Conservation (phyloP, 139 green algal species). For the Pleodorina starrii region DNA sequence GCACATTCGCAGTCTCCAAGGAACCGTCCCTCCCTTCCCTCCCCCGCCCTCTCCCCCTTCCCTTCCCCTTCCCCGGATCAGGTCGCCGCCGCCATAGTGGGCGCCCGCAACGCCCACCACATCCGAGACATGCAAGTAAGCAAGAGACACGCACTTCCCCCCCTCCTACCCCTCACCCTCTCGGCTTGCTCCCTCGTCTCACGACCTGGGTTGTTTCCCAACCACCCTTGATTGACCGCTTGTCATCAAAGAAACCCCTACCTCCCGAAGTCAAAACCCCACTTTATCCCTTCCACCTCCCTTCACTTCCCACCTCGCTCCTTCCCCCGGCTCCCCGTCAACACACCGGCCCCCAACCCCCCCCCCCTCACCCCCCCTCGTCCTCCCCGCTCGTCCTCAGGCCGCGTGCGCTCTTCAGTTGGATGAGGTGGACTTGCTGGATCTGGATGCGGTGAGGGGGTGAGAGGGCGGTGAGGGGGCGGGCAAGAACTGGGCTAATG, state of each 20-base stretch:
- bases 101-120: constrained; percentile 83
- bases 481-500: not conserved
- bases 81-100: constrained; percentile 66
- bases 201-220: not conserved
- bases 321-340: too few relatives aligned
- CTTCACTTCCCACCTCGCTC: too few relatives aligned
- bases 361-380: too few relatives aligned
- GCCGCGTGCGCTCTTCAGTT: constrained; percentile 71
- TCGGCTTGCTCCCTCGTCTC: not conserved
- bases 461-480: too few relatives aligned
- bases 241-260: not conserved
- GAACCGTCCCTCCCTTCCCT: too few relatives aligned
- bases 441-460: constrained; percentile 67
- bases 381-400: too few relatives aligned
- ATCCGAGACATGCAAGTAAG: constrained; percentile 62
- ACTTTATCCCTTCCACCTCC: too few relatives aligned
- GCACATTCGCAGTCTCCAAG: too few relatives aligned
- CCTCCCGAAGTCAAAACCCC: not conserved
- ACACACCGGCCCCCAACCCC: too few relatives aligned
- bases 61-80: too few relatives aligned
- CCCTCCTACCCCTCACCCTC: not conserved
- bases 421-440: constrained; percentile 65
- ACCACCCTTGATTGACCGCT: not conserved
- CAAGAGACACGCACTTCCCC: not conserved
- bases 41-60: too few relatives aligned